Evolutionary conservation across 148 eudicot species (phyloP), one percentile per base, ranked within the genome.

Genomic region (Camellia granthamiana): DNA sequence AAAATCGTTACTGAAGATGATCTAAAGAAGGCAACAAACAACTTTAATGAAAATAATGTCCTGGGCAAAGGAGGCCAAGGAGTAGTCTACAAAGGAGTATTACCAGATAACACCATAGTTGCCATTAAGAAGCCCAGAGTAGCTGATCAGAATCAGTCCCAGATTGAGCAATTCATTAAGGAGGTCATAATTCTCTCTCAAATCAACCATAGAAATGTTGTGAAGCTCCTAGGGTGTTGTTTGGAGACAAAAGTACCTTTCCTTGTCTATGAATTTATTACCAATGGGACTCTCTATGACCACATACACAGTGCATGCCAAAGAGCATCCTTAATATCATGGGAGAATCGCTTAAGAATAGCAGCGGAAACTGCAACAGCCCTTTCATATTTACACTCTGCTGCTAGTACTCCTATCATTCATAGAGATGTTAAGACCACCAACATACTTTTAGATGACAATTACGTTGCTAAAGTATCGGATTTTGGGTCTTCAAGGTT

Each of bases 111-210:
- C 3, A 23, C 4, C 12, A 16, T 66, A 15, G 69, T 66, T 41
- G 69, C 69, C 69, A 66, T 66, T 66, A 66, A 66, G 69, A 66
- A 66, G 13, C 30, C 69, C 12, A 30, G 12, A 66, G 30, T 66
- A 66, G 11, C 13, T 60, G 63, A 60, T 60, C n/a, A 60, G 19
- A 60, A 2, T 19, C 63, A 60, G 19, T 30, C 30, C 30, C 30
- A 30, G 30, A 60, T 66, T 8, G 69, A 23, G 69, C 69, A 21
- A 5, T 66, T 66, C 69, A 30, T 66, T 41, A 66, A 66, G 2
- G 69, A 66, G 13, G 46, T 66, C 11, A 12, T 66, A 3, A 30
- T 66, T 5, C 69, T 66, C 13, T 16, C 43, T 0, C 69, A 66
- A 41, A 3, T 66, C 44, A 66, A 66, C 69, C 69, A 66, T 7